phyloP scores from a whole-genome alignment of 2,329 filamentous ascomycete genomes.

The Magnaporthiopsis incrustans region DNA sequence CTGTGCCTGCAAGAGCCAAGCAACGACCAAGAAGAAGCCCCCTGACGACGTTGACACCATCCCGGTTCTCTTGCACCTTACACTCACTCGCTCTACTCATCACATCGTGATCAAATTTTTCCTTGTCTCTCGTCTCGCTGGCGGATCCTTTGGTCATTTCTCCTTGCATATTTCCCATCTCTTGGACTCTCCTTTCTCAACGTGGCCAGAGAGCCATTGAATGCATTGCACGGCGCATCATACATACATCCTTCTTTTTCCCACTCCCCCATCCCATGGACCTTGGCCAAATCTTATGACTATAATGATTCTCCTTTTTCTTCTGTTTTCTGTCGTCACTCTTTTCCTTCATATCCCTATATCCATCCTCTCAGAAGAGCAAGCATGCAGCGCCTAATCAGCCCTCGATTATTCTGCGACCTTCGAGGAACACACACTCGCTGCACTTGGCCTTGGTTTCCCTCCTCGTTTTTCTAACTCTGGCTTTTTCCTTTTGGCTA shows the following conservation, averaged over 20 bases:
- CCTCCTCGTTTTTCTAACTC: background rate
- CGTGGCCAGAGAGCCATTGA: constrained; percentile 3
- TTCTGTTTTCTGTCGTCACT: constrained; percentile 4
- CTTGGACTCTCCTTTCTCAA: constrained; percentile 13
- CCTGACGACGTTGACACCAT: background rate
- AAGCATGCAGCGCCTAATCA: background rate
- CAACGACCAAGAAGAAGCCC: background rate
- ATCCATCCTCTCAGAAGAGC: background rate
- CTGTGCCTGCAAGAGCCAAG: background rate
- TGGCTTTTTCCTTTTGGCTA: background rate
- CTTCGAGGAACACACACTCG: background rate
- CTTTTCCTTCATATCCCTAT: background rate
- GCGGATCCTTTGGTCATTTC: background rate
- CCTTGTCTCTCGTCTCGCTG: background rate
- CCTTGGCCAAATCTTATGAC: constrained; percentile 6
- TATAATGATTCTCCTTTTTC: constrained; percentile 9
- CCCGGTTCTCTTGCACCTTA: background rate
- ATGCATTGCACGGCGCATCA: background rate
- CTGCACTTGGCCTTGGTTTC: background rate
- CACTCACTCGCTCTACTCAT: background rate
- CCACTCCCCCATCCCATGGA: constrained; percentile 1
- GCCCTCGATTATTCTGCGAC: background rate
- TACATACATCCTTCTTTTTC: constrained; percentile 6
- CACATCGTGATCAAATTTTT: background rate
- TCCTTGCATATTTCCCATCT: background rate